Evolutionary conservation across 169 alveolate species (phyloP).

Genomic region (Plasmodium blacklocki): DNA sequence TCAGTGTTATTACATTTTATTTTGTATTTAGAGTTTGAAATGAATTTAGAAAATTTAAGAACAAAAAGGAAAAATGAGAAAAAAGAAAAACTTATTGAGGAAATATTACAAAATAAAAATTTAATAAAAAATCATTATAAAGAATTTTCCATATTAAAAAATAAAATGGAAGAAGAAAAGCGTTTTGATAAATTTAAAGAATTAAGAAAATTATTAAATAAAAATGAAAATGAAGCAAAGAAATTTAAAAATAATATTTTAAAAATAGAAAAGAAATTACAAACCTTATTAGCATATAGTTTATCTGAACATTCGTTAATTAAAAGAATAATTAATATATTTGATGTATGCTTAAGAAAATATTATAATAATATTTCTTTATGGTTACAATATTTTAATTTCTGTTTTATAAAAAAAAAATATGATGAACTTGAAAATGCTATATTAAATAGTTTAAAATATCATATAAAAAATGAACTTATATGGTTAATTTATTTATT

Average conservation of each 20-base stretch:
- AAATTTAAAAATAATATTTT: conserved; percentile 18
- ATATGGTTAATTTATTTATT: conserved; percentile 42
- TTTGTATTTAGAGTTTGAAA: conserved; percentile 63
- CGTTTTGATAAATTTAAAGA: conserved; percentile 12
- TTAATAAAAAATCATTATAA: conserved; percentile 25
- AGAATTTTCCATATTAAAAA: conserved; percentile 14
- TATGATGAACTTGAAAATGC: conserved; percentile 45
- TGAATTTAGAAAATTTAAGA: conserved; percentile 49
- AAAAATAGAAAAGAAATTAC: conserved; percentile 56
- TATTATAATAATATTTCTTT: conserved; percentile 49
- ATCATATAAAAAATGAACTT: conserved; percentile 56
- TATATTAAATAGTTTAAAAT: conserved; percentile 41
- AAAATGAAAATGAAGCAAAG: conserved; percentile 29
- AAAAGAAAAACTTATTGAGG: conserved; percentile 23
- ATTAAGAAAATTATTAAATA: conserved; percentile 17
- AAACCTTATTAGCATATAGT: conserved; percentile 26
- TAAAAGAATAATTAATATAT: conserved; percentile 57
- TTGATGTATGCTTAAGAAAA: conserved; percentile 44
- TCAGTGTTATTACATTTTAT: conserved; percentile 25
- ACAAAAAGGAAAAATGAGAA: conserved; percentile 39
- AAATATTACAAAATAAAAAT: conserved; percentile 35
- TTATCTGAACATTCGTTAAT: conserved; percentile 36
- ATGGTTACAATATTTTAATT: conserved; percentile 67
- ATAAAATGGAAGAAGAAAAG: conserved; percentile 24
- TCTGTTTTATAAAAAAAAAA: conserved; percentile 27